Base-by-base conservation (phyloP, 257 asterid species). In the Cruciata laevipes region DNA sequence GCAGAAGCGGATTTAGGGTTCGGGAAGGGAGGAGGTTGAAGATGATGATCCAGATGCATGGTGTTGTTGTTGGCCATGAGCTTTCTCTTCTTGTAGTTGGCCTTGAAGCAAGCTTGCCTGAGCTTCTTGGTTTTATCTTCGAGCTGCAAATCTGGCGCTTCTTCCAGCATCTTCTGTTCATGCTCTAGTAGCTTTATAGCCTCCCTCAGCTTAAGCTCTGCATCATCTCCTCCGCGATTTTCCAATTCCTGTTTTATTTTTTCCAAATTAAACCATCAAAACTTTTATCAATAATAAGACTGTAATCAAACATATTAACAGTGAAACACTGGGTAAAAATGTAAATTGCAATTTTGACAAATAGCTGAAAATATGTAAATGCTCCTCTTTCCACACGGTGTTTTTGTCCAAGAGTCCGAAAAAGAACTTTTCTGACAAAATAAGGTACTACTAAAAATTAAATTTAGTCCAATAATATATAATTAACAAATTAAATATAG, bases 31-130 rank as follows among this genome's bases (percentile, higher is more conserved):
- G 20, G 2, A 24, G 59, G 1, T 7, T 24, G 0, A 17, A 53
- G 20, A 47, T 61, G 20, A 47, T 61, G 14, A 40, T 74, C 32
- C 12, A 13, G 68, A 32, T 53, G 55, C 52, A 67, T 65, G 4
- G 3, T 10, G 13, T 9, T 40, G 10, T 40, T 40, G 6, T 60
- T 69, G 63, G 6, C 81, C 80, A 76, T 77, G 1, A 71, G 77
- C 81, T 82, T 88, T 55, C 89, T 83, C 79, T 81, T 88, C 86
- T 86, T 88, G 75, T 84, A 88, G 61, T 83, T 88, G 0, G 93
- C 96, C 78, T 88, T 88, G 35, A 88, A 88, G 62, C 87, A 88
- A 0, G 94, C 84, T 65, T 88, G 96, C 12, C 96, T 80, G 10
- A 88, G 32, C 60, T 86, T 86, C 82, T 88, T 88, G 0, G 96